Evolutionary conservation across 2,329 filamentous ascomycete species (phyloP), one percentile per base, ranked within the genome.

Genomic region (Emmonsiellopsis sp.): DNA sequence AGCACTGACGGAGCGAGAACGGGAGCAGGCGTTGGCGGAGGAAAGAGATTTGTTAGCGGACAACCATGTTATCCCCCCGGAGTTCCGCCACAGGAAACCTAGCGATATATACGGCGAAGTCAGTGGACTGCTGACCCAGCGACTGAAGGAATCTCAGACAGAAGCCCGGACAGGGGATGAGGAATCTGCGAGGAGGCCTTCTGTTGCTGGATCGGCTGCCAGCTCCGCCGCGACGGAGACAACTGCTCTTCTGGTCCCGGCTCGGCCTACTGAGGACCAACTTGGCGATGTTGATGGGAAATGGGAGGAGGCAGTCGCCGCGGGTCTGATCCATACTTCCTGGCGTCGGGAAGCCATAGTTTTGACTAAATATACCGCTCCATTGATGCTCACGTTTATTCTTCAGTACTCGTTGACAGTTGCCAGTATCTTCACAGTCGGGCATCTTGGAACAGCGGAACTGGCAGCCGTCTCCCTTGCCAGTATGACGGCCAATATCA

Each of bases 271-370:
- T 59, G 73, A 74, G 9, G 73, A 75, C 20, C 72, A 73, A 40
- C 74, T 74, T 53, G 77, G 34, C 35, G 52, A 50, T 4, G 80
- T 91, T 50, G 81, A 86, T 60, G 79, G 83, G 62, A 85, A 88
- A 65, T 95, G 89, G 89, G 85, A 92, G 57, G 86, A 90, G 57
- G 92, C 91, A 0, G 87, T 96, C 9, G 79, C 82, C 0, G 81
- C 86, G 0, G 89, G 90, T 9, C 80, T 83, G 64, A 91, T 97
- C 59, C 84, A 85, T 51, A 96, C 91, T 4, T 94, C 89, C 5
- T 97, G 91, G 90, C 85, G 87, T 69, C 83, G 91, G 57, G 92
- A 97, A 75, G 78, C 86, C 42, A 90, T 91, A 73, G 90, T 90
- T 1, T 78, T 97, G 41, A 73, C 79, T 32, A 77, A 79, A 57